Conservation (phyloP, 2,329 filamentous ascomycete species). For the Juglanconis juglandina region DNA sequence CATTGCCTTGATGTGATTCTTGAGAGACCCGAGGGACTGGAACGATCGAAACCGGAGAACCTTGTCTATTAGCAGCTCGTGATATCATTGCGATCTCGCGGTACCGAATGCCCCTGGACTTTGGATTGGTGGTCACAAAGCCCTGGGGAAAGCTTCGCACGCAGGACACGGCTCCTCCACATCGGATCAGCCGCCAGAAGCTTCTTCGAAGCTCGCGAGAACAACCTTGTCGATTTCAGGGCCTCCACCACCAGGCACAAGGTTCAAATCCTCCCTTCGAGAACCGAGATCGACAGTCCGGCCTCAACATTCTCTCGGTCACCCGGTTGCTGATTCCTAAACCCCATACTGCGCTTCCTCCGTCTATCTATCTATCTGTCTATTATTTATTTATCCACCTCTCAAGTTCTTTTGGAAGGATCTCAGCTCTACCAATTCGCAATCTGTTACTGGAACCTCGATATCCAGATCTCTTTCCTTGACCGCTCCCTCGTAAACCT, state of each 20-base stretch:
- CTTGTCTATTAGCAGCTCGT: not conserved
- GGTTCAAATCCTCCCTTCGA: not conserved
- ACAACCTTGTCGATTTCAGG: constrained; percentile 11
- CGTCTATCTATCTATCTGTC: no score
- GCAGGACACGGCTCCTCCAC: not conserved
- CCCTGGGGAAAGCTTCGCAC: not conserved
- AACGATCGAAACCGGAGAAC: not conserved
- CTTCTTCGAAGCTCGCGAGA: constrained; percentile 13
- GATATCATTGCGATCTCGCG: not conserved
- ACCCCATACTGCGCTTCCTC: no score
- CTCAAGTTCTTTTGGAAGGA: not conserved
- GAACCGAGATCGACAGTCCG: not conserved
- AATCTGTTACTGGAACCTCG: not conserved
- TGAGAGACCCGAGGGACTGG: not conserved
- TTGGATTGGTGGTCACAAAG: no score
- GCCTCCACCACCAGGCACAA: constrained; percentile 2
- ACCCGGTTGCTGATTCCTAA: no score
- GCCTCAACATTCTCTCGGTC: no score
- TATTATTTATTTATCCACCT: not conserved
- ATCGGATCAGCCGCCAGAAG: constrained; percentile 11
- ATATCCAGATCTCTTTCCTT: constrained; percentile 7
- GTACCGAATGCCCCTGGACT: no score
- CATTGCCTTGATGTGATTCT: not conserved
- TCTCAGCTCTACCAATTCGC: not conserved
- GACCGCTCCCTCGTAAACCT: constrained; percentile 14